phyloP scores from a whole-genome alignment of 345 rosid species.

The Draba incana region DNA sequence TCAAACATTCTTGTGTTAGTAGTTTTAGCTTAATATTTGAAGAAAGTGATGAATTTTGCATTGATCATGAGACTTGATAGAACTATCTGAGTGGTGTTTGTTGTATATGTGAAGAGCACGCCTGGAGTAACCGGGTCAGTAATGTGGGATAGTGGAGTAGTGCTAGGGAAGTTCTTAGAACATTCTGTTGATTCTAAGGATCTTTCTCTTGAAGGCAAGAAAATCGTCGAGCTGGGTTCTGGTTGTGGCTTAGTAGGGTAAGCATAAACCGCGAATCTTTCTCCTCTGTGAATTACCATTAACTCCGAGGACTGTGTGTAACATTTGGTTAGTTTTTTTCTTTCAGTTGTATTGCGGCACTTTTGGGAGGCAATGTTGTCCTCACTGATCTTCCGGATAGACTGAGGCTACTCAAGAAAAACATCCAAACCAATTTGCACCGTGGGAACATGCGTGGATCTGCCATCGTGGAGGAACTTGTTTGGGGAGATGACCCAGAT shows the following conservation, averaged over 20 bases:
- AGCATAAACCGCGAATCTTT: conserved; percentile 13
- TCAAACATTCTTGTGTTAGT: background rate
- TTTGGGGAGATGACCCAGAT: conserved; percentile 79
- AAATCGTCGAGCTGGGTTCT: conserved; percentile 81
- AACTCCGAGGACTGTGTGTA: background rate
- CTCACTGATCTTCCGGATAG: conserved; percentile 94
- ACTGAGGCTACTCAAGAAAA: conserved; percentile 77
- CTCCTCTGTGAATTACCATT: background rate
- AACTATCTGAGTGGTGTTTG: conserved; percentile 12
- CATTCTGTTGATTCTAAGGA: conserved; percentile 48
- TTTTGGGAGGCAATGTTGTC: conserved; percentile 75
- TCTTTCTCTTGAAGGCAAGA: conserved; percentile 76
- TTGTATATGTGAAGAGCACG: conserved; percentile 47
- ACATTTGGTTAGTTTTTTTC: conserved; percentile 13
- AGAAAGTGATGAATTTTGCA: conserved; percentile 13
- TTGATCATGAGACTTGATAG: conserved; percentile 3
- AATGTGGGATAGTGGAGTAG: conserved; percentile 95
- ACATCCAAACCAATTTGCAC: conserved; percentile 59
- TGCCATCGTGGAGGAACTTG: conserved; percentile 67
- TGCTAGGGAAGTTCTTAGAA: conserved; percentile 73
- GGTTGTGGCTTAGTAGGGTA: conserved; percentile 98
- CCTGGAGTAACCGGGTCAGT: conserved; percentile 95
- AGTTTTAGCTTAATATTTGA: background rate
- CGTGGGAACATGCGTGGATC: conserved; percentile 57
- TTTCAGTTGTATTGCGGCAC: conserved; percentile 81